These are phyloP conservation scores for Erysimum cheiri DNA, from an alignment of 441 rosid genomes.

Conservation along the genomic window DNA sequence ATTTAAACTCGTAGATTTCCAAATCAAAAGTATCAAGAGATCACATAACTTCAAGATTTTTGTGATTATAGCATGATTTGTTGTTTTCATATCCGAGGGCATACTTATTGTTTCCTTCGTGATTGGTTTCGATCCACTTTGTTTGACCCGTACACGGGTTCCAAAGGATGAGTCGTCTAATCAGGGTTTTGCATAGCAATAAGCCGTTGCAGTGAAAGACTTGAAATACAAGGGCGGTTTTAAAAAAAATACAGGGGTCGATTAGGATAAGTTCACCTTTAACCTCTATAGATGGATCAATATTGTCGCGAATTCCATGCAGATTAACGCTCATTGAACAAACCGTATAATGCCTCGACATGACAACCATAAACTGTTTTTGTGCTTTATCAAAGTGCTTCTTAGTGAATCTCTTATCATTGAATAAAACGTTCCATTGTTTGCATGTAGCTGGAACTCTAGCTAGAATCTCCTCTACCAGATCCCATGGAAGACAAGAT, in stretches of 20 bases:
- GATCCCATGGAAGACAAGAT: neutral
- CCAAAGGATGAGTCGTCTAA: neutral
- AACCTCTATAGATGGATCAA: neutral
- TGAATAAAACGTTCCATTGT: neutral
- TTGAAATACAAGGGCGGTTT: neutral
- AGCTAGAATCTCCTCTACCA: neutral
- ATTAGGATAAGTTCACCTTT: neutral
- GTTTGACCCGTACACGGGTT: neutral
- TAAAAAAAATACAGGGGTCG: too few relatives aligned
- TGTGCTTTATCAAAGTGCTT: neutral
- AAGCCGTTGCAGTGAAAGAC: conserved; percentile 2
- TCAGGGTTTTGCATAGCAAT: neutral
- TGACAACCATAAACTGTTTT: neutral
- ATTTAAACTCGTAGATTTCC: neutral
- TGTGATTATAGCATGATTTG: neutral
- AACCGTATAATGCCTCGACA: neutral
- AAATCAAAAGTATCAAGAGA: neutral
- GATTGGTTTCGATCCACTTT: neutral
- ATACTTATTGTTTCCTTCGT: neutral
- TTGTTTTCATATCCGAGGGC: neutral
- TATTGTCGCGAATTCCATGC: neutral
- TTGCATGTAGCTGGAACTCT: neutral
- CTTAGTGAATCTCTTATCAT: neutral
- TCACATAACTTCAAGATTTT: neutral
- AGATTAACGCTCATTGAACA: neutral